Conservation (phyloP, 257 asterid species). For the Fraxinus pennsylvanica region DNA sequence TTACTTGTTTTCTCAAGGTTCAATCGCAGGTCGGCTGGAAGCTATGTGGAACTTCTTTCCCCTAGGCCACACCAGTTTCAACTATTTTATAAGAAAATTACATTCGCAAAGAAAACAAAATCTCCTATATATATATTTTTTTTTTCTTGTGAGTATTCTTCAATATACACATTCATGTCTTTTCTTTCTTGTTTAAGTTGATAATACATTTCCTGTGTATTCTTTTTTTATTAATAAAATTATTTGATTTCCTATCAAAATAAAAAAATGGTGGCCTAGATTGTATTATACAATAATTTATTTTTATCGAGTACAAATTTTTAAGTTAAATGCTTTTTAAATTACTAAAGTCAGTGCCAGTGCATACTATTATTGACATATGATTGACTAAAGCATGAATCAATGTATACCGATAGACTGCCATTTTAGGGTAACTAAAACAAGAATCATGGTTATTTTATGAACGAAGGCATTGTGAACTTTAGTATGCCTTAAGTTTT, state of each 20-base stretch:
- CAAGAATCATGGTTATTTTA: background rate
- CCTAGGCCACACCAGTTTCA: background rate
- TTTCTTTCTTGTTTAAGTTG: too few relatives aligned
- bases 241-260: too few relatives aligned
- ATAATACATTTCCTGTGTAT: too few relatives aligned
- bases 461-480: background rate
- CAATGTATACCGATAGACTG: background rate
- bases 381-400: background rate
- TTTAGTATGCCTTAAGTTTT: background rate
- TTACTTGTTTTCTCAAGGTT: background rate
- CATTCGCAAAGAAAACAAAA: background rate
- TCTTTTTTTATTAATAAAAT: too few relatives aligned
- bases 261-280: background rate
- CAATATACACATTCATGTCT: background rate
- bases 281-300: too few relatives aligned
- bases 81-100: background rate
- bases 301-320: background rate
- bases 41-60: background rate
- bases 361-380: background rate
- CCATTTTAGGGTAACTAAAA: background rate
- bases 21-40: background rate
- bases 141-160: background rate
- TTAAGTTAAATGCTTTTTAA: too few relatives aligned
- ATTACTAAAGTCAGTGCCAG: background rate
- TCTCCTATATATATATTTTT: background rate